Conservation (phyloP, 2,329 filamentous ascomycete genomes). For the Myriosclerotinia duriaeana region DNA sequence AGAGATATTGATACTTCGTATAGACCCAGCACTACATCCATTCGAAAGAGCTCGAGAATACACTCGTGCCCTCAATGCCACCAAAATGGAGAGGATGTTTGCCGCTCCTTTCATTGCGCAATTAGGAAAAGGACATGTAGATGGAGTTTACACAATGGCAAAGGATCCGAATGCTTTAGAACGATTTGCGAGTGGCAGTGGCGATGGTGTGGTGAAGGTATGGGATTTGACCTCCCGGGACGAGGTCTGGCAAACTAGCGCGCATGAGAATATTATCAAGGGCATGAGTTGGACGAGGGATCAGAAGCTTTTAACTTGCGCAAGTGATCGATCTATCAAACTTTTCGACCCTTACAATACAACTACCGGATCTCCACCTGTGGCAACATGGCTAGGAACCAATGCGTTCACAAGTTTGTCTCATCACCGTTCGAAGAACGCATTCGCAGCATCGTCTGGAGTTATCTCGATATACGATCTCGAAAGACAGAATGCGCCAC, state of each 20-base stretch:
- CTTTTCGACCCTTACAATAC: constrained; percentile 87
- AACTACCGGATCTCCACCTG: constrained; percentile 64
- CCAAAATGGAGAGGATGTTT: constrained; percentile 93
- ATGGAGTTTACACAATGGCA: constrained; percentile 80
- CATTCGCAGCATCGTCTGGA: constrained; percentile 77
- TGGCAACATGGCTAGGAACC: constrained; percentile 80
- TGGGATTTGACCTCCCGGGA: constrained; percentile 76
- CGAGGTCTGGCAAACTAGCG: constrained; percentile 74
- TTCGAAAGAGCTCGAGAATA: constrained; percentile 91
- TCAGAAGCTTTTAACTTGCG: constrained; percentile 81
- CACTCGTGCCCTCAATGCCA: constrained; percentile 75
- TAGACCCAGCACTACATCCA: constrained; percentile 47
- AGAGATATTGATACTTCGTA: constrained; percentile 3
- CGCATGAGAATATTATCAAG: constrained; percentile 93
- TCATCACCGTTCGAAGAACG: constrained; percentile 74
- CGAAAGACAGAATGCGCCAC: constrained; percentile 74
- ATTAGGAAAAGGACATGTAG: constrained; percentile 86
- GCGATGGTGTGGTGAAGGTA: constrained; percentile 91
- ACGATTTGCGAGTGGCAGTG: constrained; percentile 77
- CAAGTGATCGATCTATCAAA: constrained; percentile 82
- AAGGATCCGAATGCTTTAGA: constrained; percentile 76
- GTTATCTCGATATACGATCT: constrained; percentile 87
- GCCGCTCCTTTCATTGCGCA: constrained; percentile 80
- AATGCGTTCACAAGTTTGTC: constrained; percentile 81
- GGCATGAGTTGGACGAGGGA: constrained; percentile 86